These are phyloP conservation scores for Populus tremula DNA, from an alignment of 345 rosid genomes.

Conservation along the genomic window DNA sequence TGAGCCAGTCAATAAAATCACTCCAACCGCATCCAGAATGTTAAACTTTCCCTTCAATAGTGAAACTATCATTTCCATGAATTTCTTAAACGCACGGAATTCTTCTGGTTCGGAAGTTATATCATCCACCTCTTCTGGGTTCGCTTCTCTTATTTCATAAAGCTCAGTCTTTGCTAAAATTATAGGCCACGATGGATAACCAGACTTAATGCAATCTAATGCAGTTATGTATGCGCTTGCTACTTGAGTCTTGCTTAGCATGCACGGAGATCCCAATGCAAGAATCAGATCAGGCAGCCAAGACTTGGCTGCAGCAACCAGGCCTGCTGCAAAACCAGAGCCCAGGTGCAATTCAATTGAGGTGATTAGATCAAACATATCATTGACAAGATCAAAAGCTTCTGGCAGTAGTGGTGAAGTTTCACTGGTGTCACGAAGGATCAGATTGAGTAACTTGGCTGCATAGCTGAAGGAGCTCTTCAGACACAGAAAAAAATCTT, in stretches of 20 bases:
- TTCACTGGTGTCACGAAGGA: constrained; percentile 45
- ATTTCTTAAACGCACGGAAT: constrained; percentile 42
- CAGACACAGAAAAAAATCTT: constrained; percentile 48
- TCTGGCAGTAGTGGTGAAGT: constrained; percentile 46
- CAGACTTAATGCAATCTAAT: constrained; percentile 41
- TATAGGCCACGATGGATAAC: constrained; percentile 61
- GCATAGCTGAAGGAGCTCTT: constrained; percentile 77
- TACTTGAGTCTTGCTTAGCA: constrained; percentile 33
- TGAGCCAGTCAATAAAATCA: constrained; percentile 47
- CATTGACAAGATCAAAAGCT: constrained; percentile 55
- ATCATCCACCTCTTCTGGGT: constrained; percentile 40
- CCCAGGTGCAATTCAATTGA: constrained; percentile 49
- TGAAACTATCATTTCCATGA: constrained; percentile 38
- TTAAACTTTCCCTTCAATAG: constrained; percentile 41
- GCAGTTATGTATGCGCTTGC: constrained; percentile 33
- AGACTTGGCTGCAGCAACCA: constrained; percentile 53
- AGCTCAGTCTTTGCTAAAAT: constrained; percentile 55
- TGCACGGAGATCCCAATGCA: constrained; percentile 56
- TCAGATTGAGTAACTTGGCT: constrained; percentile 61
- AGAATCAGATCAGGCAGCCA: constrained; percentile 93
- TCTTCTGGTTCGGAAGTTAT: constrained; percentile 29
- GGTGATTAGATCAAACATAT: constrained; percentile 53
- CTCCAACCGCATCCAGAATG: constrained; percentile 65
- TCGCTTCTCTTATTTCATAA: constrained; percentile 30
- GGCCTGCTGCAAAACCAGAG: constrained; percentile 46